A percentile compares a stretch with the other conserved stretches of the same genome.
phyloP scores from a whole-genome alignment of 805 yeast species.

The Yarrowia alimentaria region DNA sequence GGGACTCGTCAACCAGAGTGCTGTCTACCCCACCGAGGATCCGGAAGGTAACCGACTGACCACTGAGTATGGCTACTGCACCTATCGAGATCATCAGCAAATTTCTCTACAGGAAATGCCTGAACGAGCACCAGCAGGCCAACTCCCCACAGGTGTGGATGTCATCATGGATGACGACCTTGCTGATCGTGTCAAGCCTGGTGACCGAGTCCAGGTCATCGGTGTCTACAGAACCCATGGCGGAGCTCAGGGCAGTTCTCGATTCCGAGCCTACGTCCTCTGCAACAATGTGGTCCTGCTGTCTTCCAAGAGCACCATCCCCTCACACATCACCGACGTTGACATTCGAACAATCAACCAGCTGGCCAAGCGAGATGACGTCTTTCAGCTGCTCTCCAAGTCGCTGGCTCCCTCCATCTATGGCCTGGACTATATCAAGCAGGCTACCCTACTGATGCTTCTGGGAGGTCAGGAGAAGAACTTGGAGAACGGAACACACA shows the following conservation, averaged over 20 bases:
- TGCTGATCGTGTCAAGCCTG: conserved; percentile 90
- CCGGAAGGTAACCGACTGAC: conserved; percentile 82
- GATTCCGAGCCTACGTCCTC: conserved; percentile 77
- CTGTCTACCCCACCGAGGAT: conserved; percentile 90
- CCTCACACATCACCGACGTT: conserved; percentile 65
- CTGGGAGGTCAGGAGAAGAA: conserved; percentile 94
- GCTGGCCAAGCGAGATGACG: conserved; percentile 64
- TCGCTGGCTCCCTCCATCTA: conserved; percentile 95
- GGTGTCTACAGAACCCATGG: conserved; percentile 94
- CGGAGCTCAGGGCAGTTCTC: conserved; percentile 57
- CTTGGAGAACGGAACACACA: conserved; percentile 89
- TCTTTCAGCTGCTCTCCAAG: conserved; percentile 75
- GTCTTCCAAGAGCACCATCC: conserved; percentile 72
- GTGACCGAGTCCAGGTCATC: conserved; percentile 90
- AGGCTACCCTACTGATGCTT: conserved; percentile 85
- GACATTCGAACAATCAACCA: conserved; percentile 86
- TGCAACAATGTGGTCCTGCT: conserved; percentile 88
- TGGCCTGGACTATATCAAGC: conserved; percentile 87
- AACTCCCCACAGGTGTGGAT: conserved; percentile 89
- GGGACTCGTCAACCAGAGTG: conserved; percentile 76
- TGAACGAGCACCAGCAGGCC: conserved; percentile 97
- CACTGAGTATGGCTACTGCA: conserved; percentile 90
- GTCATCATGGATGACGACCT: conserved; percentile 92
- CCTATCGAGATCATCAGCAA: conserved; percentile 91
- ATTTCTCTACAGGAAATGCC: conserved; percentile 96